phyloP scores from a whole-genome alignment of 495 filamentous ascomycete species.

The Xylaria palmicola region DNA sequence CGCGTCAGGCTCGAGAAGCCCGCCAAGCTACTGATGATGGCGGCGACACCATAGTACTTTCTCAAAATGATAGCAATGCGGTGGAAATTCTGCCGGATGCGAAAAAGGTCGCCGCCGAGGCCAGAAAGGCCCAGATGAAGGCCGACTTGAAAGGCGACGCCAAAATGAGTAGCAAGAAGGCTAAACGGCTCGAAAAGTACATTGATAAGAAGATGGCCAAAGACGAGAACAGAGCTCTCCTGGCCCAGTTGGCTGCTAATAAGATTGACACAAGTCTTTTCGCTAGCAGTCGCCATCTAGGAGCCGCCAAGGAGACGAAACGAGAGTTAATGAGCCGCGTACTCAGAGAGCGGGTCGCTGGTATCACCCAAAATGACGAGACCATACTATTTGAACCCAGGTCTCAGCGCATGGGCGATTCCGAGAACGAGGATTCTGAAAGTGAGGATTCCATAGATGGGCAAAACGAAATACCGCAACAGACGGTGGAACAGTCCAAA shows the following conservation, averaged over 20 bases:
- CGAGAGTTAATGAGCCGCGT: conserved; percentile 61
- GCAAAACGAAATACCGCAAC: not conserved
- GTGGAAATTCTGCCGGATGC: conserved; percentile 64
- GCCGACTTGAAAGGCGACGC: conserved; percentile 65
- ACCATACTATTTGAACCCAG: conserved; percentile 36
- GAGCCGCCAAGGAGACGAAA: conserved; percentile 64
- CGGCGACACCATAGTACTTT: conserved; percentile 12
- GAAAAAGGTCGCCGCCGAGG: conserved; percentile 65
- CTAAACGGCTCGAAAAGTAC: conserved; percentile 93
- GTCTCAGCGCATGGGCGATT: conserved; percentile 28
- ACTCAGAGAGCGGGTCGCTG: conserved; percentile 57
- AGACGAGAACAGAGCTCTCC: conserved; percentile 83
- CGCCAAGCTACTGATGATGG: conserved; percentile 36
- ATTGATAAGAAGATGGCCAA: conserved; percentile 95
- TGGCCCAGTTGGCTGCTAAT: conserved; percentile 74
- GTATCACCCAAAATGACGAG: conserved; percentile 46
- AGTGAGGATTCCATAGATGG: not conserved
- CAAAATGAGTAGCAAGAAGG: conserved; percentile 88
- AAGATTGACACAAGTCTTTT: conserved; percentile 82
- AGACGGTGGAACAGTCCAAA: not conserved
- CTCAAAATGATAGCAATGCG: conserved; percentile 64
- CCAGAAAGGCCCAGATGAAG: conserved; percentile 55
- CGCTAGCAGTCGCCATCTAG: conserved; percentile 71
- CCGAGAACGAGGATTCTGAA: conserved; percentile 30
- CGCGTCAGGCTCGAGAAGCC: conserved; percentile 47